Conservation (phyloP, 139 green algal genomes). For the Spirogloea muscicola region DNA sequence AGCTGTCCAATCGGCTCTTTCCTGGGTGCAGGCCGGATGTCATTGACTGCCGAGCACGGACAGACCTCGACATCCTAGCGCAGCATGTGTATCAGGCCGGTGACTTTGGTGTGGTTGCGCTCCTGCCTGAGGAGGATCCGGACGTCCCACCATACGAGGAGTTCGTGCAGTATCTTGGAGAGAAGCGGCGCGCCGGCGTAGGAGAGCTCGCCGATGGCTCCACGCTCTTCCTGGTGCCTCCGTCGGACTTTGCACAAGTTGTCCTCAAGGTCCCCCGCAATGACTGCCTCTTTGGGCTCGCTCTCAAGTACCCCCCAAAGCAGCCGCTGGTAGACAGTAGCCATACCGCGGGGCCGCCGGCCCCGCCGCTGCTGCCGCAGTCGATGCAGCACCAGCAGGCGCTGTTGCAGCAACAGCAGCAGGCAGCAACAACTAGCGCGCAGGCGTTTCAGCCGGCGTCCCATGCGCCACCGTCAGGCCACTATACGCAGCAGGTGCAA, state of each 20-base stretch:
- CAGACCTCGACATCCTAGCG: conserved; percentile 37
- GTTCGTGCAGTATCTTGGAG: conserved; percentile 49
- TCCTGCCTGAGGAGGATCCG: conserved; percentile 23
- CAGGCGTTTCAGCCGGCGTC: neutral
- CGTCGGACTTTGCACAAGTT: conserved; percentile 33
- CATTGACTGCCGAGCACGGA: conserved; percentile 40
- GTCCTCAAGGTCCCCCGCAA: conserved; percentile 38
- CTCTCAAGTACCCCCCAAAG: conserved; percentile 16
- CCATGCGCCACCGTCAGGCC: neutral
- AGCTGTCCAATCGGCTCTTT: neutral
- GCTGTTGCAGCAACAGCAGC: neutral
- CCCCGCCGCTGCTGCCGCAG: neutral
- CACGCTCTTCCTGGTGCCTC: conserved; percentile 47
- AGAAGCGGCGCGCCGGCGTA: conserved; percentile 39
- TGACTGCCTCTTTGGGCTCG: conserved; percentile 36
- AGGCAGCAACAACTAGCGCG: neutral
- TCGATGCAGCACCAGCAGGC: neutral
- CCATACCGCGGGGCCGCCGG: neutral
- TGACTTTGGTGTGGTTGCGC: conserved; percentile 31
- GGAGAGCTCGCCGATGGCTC: conserved; percentile 29
- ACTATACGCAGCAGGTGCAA: neutral
- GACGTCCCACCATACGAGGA: conserved; percentile 39
- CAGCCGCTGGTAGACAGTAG: neutral
- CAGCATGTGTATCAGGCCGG: conserved; percentile 18
- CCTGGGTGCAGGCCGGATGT: conserved; percentile 32